phyloP scores from a whole-genome alignment of 164 flowering plant genomes.

The Vitis riparia region DNA sequence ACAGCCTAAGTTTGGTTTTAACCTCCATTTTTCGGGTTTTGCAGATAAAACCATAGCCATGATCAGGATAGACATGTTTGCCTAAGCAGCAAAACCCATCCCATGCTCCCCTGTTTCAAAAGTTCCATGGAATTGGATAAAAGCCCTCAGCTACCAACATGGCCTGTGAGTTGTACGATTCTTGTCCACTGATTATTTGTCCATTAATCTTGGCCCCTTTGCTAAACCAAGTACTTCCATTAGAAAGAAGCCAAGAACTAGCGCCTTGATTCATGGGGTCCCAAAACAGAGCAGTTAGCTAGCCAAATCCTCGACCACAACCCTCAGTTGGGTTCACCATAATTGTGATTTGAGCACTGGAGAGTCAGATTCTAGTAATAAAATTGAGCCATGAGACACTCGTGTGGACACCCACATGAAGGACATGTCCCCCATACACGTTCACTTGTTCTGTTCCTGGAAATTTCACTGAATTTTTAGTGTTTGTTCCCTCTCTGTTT shows the following conservation, averaged over 20 bases:
- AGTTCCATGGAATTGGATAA: too few relatives aligned
- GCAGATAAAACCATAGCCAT: too few relatives aligned
- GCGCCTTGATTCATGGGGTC: background rate
- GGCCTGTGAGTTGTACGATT: too few relatives aligned
- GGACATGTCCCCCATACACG: constrained; percentile 23
- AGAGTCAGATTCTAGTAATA: background rate
- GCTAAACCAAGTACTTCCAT: constrained; percentile 15
- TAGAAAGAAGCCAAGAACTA: constrained; percentile 13
- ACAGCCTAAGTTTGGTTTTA: too few relatives aligned
- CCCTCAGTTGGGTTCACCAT: background rate
- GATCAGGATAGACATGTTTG: too few relatives aligned
- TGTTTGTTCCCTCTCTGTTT: constrained; percentile 16
- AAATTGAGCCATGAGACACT: background rate
- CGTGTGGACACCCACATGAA: constrained; percentile 16
- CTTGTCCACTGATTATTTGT: too few relatives aligned
- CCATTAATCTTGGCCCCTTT: background rate
- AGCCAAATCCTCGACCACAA: background rate
- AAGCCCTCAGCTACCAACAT: too few relatives aligned
- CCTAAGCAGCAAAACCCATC: too few relatives aligned
- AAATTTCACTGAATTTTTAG: constrained; percentile 17
- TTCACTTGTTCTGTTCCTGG: constrained; percentile 6
- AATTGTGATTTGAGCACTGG: background rate
- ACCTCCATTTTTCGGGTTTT: too few relatives aligned
- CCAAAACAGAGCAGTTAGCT: background rate
- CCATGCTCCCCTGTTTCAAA: too few relatives aligned